These are phyloP conservation scores for Ogataea pini DNA, from an alignment of 805 yeast species.

Conservation along the genomic window DNA sequence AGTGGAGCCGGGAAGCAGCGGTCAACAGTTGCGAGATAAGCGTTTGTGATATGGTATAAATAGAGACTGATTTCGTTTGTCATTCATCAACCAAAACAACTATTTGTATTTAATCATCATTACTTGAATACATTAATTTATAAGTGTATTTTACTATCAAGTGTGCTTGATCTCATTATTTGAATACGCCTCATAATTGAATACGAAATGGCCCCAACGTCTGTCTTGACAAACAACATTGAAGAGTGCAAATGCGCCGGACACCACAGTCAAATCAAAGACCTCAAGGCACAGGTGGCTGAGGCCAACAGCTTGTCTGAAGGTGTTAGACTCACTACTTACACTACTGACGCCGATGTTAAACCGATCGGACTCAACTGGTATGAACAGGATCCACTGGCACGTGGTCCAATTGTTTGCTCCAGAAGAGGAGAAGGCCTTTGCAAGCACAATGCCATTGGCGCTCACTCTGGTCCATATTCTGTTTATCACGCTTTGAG, in stretches of 20 bases:
- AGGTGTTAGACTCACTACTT: conserved; percentile 50
- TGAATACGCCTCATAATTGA: no score
- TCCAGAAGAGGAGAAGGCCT: conserved; percentile 52
- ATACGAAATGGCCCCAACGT: conserved; percentile 12
- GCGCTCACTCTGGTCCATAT: conserved; percentile 66
- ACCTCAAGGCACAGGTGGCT: conserved; percentile 1
- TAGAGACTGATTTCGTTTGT: neutral
- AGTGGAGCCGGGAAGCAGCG: conserved; percentile 2
- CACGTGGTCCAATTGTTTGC: conserved; percentile 60
- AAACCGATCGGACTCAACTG: conserved; percentile 52
- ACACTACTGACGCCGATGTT: conserved; percentile 49
- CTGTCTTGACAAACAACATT: conserved; percentile 7
- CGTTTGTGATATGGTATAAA: neutral
- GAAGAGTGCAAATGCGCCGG: conserved; percentile 2
- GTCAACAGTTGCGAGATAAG: conserved; percentile 6
- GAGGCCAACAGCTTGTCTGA: conserved; percentile 7
- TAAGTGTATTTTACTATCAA: no score
- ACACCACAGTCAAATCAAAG: conserved; percentile 1
- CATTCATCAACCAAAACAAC: neutral
- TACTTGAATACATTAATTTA: no score
- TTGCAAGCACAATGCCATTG: conserved; percentile 59
- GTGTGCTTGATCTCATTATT: no score
- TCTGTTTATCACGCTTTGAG: conserved; percentile 66
- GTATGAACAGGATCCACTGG: conserved; percentile 50
- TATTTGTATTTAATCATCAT: no score